These are phyloP conservation scores for Metschnikowia proteae DNA, from an alignment of 805 yeast genomes.

Conservation along the genomic window DNA sequence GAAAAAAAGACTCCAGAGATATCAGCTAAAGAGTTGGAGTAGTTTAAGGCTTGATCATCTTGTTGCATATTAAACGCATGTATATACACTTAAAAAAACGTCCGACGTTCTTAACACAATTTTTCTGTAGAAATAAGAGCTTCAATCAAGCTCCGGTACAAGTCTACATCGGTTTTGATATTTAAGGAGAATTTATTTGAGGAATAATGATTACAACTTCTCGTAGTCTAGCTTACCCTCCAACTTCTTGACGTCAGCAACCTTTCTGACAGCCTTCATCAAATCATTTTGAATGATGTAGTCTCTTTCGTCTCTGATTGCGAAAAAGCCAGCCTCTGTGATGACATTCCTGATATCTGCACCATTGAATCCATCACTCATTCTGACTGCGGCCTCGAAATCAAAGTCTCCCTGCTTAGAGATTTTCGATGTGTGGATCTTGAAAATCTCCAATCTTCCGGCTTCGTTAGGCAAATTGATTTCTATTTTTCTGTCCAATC, in stretches of 20 bases:
- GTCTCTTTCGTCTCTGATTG: slow-evolving; percentile 96
- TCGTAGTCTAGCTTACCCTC: slow-evolving; percentile 96
- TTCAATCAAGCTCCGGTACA: not conserved
- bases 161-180: not conserved
- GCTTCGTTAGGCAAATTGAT: slow-evolving; percentile 94
- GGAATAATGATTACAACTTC: slow-evolving; percentile 53
- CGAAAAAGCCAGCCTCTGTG: slow-evolving; percentile 98
- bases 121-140: too few relatives aligned
- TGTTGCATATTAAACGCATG: slow-evolving; percentile 10
- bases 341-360: slow-evolving; percentile 96
- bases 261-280: slow-evolving; percentile 98
- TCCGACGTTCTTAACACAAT: not conserved
- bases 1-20: not conserved
- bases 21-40: not conserved
- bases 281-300: slow-evolving; percentile 88
- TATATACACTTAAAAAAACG: slow-evolving; percentile 9
- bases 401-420: slow-evolving; percentile 93
- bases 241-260: slow-evolving; percentile 92
- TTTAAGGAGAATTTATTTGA: not conserved
- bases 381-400: slow-evolving; percentile 93
- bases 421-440: slow-evolving; percentile 84
- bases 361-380: slow-evolving; percentile 99
- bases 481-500: slow-evolving; percentile 94
- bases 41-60: not conserved
- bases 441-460: slow-evolving; percentile 89